Conservation (phyloP, 352 stramenopile species). For the Pythium aristosporum region DNA sequence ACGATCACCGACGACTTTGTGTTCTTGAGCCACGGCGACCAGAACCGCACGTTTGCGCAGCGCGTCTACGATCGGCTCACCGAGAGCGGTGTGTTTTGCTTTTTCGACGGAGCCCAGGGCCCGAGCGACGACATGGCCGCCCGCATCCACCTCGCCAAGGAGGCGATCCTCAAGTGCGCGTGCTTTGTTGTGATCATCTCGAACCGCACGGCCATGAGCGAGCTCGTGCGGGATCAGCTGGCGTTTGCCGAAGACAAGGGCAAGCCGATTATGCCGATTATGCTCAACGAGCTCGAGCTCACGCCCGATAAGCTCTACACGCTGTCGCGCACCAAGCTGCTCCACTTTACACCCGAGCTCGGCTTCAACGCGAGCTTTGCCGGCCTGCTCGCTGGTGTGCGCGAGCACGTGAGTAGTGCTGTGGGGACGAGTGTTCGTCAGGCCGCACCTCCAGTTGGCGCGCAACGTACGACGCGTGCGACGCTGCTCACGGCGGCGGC, state of each 20-base stretch:
- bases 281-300: constrained; percentile 78
- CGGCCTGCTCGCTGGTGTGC: constrained; percentile 45
- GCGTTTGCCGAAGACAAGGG: constrained; percentile 82
- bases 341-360: constrained; percentile 79
- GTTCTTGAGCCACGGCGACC: constrained; percentile 72
- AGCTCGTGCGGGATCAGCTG: constrained; percentile 81
- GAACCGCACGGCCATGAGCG: constrained; percentile 53
- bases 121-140: constrained; percentile 50
- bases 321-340: constrained; percentile 63
- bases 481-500: constrained; percentile 21
- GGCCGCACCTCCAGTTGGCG: constrained; percentile 4
- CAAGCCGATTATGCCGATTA: constrained; percentile 64
- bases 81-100: constrained; percentile 50
- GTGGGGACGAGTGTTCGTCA: background rate
- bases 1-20: constrained; percentile 52
- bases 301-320: constrained; percentile 77
- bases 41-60: constrained; percentile 62
- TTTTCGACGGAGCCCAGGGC: constrained; percentile 49
- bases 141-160: constrained; percentile 67
- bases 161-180: constrained; percentile 77
- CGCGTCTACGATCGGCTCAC: constrained; percentile 57
- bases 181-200: constrained; percentile 76
- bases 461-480: constrained; percentile 8
- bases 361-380: constrained; percentile 77
- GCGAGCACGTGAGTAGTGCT: constrained; percentile 35